Base-by-base conservation (phyloP, 768 basidiomycete genomes). In the Suillus cothurnatus region DNA sequence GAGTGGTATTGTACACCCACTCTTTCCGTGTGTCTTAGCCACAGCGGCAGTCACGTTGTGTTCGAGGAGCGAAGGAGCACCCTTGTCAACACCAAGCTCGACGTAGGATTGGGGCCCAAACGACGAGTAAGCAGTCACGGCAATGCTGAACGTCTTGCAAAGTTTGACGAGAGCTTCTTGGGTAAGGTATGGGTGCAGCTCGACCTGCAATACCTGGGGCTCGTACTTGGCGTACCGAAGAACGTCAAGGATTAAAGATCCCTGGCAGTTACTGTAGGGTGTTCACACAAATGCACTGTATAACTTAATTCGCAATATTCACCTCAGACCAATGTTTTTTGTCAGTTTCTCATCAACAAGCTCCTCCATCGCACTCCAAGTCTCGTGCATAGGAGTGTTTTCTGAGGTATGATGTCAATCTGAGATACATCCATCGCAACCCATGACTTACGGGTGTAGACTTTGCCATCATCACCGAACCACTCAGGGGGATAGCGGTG, bases 401-500 rank as follows among this genome's bases (percentile, higher is more conserved):
- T 85, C 85, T 88, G 67, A 52, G 53, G 53, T 6, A 61, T 31
- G 57, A 38, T 11, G 32, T 68, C n/a, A 67, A 58, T 31, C 38
- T 2, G 17, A 61, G 39, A 62, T 2, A 12, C 49, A 6, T n/a
- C 23, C 53, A 49, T 39, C 6, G 12, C 47, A 14, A n/a, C 64
- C 61, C 61, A 15, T 41, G 23, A 76, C 81, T 76, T 76, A 88
- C 88, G 83, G 45, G 88, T 82, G 69, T 86, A 78, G 38, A 93
- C 87, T 70, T 86, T 87, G 65, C 85, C 85, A 71, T 93, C 88
- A 61, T 91, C 88, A 38, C 85, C 89, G 61, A 76, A 86, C 94
- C 94, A 95, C 72, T 89, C 92, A 11, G 93, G 88, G 50, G 94
- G 93, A 77, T 92, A 95, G 67, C 87, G 85, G 71, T 87, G 85